Evolutionary conservation across 768 basidiomycete species (phyloP), one percentile per base, ranked within the genome.

Genomic region (Leucocoprinus leucothites): DNA sequence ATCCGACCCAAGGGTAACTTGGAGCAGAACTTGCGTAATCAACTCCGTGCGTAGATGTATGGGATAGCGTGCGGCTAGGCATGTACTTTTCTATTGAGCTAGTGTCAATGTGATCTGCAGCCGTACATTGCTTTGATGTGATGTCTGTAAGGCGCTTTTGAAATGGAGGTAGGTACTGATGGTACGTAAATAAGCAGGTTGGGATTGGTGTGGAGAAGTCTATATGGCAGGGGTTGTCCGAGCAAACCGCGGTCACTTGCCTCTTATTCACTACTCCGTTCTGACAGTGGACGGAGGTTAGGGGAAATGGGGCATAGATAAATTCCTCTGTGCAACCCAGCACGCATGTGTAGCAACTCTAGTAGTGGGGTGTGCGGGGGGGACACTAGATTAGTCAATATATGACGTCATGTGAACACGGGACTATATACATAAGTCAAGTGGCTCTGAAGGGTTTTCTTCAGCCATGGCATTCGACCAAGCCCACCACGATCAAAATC

Each of bases 1-100:
- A 93, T 97, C 74, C 82, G 87, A 62, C 87, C 89, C 57, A 90
- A 86, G 79, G 94, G 94, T 58, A 82, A 83, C 51, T 80, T 96
- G 57, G 88, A 93, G 77, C 63, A 79, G 67, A 96, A 97, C 80
- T 79, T 97, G 52, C 85, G 87, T 58, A 86, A 82, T 61, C 92
- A 91, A 70, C 84, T 91, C 60, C 82, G 80, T 66, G 91, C 89
- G 53, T 91, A 74, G 75, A 56, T 55, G 50, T 18, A n/a, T 61
- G 57, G 50, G 59, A 40, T 57, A 50, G 58, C 47, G n/a, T 18
- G 25, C 31, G 19, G n/a, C 14, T n/a, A 16, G 21, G 36, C 36
- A 40, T 48, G 47, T 47, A 45, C 9, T 53, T 19, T 43, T 43
- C n/a, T n/a, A n/a, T n/a, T 25, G 36, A 14, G 25, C 51, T 47